Conservation (phyloP, 2,329 filamentous ascomycete genomes). For the Diaporthe citrichinensis region DNA sequence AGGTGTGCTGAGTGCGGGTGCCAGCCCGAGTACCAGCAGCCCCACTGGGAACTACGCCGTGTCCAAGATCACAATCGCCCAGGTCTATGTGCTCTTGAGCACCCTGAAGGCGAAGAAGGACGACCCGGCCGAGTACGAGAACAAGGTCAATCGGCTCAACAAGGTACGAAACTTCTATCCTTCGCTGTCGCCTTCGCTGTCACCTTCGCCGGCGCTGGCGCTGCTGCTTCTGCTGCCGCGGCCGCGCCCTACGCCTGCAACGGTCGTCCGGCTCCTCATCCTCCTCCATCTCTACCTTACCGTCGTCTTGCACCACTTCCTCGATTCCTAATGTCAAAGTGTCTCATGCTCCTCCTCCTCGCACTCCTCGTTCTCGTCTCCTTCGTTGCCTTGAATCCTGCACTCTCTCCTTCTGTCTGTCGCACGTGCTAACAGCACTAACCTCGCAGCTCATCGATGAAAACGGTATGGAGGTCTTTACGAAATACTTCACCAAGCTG, state of each 20-base stretch:
- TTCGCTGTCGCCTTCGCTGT: not conserved
- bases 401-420: not conserved
- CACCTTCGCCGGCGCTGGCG: too few relatives aligned
- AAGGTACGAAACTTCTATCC: conserved; percentile 73
- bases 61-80: conserved; percentile 93
- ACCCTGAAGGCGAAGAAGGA: conserved; percentile 96
- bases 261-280: conserved; percentile 9
- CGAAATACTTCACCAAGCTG: conserved; percentile 94
- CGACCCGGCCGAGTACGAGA: conserved; percentile 88
- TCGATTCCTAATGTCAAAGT: not conserved
- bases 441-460: conserved; percentile 87
- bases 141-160: conserved; percentile 90
- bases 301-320: not conserved
- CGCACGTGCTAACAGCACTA: not conserved
- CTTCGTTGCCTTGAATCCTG: not conserved
- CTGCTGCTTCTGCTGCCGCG: not conserved
- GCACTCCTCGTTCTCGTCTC: not conserved
- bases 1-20: conserved; percentile 71
- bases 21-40: conserved; percentile 73
- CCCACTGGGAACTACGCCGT: conserved; percentile 77
- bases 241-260: conserved; percentile 13
- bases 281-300: not conserved
- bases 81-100: conserved; percentile 94
- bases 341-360: not conserved
- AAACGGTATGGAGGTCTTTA: conserved; percentile 99